A percentile compares a stretch with the other conserved stretches of the same genome.
These are phyloP conservation scores for Helotiales sp. DNA, from an alignment of 2,329 filamentous ascomycete species.

Conservation along the genomic window DNA sequence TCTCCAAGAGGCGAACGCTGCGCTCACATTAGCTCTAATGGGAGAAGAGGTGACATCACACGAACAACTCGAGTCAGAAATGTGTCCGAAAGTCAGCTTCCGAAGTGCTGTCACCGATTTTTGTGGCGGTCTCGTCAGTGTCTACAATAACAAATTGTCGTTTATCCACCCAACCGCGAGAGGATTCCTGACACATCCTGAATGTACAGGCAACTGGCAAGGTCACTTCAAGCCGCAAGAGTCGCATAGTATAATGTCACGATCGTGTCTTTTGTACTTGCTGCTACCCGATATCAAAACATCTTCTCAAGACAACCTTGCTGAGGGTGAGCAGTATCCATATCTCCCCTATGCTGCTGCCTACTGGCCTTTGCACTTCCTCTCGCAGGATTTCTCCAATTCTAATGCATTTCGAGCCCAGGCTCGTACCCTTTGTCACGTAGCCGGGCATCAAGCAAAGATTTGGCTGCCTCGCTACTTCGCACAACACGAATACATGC, in stretches of 20 bases:
- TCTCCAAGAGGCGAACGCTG: constrained; percentile 5
- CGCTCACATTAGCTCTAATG: constrained; percentile 2
- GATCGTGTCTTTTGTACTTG: constrained; percentile 5
- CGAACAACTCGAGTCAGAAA: neutral
- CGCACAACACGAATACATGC: too few species aligned
- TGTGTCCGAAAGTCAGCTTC: constrained; percentile 1
- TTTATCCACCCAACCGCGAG: constrained; percentile 11
- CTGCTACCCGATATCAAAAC: constrained; percentile 6
- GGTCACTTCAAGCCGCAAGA: constrained; percentile 3
- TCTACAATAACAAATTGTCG: constrained; percentile 2
- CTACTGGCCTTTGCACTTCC: constrained; percentile 9
- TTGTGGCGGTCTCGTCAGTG: constrained; percentile 6
- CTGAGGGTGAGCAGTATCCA: neutral
- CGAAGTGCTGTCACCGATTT: constrained; percentile 7
- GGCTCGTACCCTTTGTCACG: too few species aligned
- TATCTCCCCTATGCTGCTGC: constrained; percentile 8
- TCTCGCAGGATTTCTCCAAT: constrained; percentile 11
- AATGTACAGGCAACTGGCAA: constrained; percentile 3
- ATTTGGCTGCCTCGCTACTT: too few species aligned
- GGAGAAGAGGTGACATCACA: neutral
- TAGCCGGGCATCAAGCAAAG: too few species aligned
- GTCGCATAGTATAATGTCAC: constrained; percentile 10
- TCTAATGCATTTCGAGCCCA: too few species aligned
- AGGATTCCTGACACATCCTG: constrained; percentile 4
- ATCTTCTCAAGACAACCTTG: neutral